Base-by-base conservation (phyloP, 1,284 basidiomycete genomes). In the Porogramme epimiltina region DNA sequence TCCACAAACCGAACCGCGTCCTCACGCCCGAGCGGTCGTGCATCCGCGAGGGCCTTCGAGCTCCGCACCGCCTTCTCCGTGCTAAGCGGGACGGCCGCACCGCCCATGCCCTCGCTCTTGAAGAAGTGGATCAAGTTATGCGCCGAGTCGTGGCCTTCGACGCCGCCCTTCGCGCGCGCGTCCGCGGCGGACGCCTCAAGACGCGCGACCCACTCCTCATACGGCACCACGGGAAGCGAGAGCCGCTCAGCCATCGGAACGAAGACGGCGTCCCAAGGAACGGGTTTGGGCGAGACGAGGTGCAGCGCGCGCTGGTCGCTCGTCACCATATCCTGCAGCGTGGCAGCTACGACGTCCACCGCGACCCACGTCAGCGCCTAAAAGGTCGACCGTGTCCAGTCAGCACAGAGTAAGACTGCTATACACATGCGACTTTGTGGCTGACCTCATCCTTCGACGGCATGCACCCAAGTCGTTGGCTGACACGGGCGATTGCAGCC, bases 221-320 rank as follows among this genome's bases (percentile, higher is more conserved):
- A 66, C 2, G 61, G 53, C 2, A 69, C 63, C 13, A 56, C 48
- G 6, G 62, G 60, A 0, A 66, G 42, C 6, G 34, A 47, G 9
- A 66, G 58, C 18, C 47, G 43, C 51, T 56, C 45, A 2, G 64
- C 58, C 23, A 61, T 55, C 11, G 52, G 52, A 1, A 48, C 37
- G 31, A 64, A 50, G 37, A 66, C 53, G 34, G 46, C 31, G 33
- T 55, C 47, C 68, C 67, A 68, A 2, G 48, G 19, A 3, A 62
- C 62, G 2, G 68, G 66, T 0, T 47, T 40, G 1, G 67, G 67
- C 28, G 67, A 61, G 15, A 56, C 60, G 41, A 61, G 46, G 48
- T 59, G 56, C 23, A 58, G 43, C 2, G 45, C 49, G 10, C 22
- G 45, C 39, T 52, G 52, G 10, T 34, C 23, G 23, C 44, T 46